Percentiles rank a stretch among this genome's conserved stretches.
These are phyloP conservation scores for Nitzschia sp. DNA, from an alignment of 108 stramenopile genomes.

Conservation along the genomic window DNA sequence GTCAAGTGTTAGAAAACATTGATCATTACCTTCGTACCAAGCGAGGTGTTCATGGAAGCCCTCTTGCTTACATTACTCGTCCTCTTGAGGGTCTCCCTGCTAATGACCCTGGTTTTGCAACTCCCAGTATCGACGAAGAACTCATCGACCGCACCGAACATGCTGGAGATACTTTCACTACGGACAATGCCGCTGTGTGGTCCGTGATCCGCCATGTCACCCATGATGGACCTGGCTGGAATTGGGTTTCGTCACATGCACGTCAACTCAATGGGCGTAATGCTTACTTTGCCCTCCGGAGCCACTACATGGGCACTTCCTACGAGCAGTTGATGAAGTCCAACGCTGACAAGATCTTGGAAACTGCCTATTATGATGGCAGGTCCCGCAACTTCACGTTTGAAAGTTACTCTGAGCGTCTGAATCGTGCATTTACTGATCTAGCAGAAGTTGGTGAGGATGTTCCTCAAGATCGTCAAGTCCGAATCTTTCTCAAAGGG, in stretches of 20 bases:
- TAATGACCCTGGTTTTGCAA: constrained; percentile 11
- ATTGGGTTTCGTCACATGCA: constrained; percentile 7
- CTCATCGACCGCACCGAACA: constrained; percentile 27
- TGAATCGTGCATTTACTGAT: constrained; percentile 16
- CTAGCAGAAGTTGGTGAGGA: constrained; percentile 23
- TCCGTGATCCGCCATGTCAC: constrained; percentile 9
- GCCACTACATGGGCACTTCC: constrained; percentile 17
- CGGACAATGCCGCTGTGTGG: constrained; percentile 27
- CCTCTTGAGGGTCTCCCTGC: background rate
- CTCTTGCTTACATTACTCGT: constrained; percentile 1
- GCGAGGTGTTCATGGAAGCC: background rate
- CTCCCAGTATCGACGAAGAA: constrained; percentile 13
- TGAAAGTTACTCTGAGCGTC: constrained; percentile 13
- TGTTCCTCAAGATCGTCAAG: constrained; percentile 17
- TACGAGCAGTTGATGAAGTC: background rate
- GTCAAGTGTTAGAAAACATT: too few species aligned
- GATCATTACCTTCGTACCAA: too few species aligned
- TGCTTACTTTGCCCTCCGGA: constrained; percentile 31
- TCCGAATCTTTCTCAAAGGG: constrained; percentile 16
- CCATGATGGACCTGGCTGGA: constrained; percentile 13
- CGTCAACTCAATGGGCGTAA: constrained; percentile 25
- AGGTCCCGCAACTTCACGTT: constrained; percentile 23
- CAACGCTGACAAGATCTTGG: constrained; percentile 7
- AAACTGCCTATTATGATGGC: constrained; percentile 15
- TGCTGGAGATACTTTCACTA: constrained; percentile 1